A percentile compares a stretch with the other conserved stretches of the same genome.
These are phyloP conservation scores for Funneliformis mosseae DNA, from an alignment of 192 early-diverging fungal species.

Conservation along the genomic window DNA sequence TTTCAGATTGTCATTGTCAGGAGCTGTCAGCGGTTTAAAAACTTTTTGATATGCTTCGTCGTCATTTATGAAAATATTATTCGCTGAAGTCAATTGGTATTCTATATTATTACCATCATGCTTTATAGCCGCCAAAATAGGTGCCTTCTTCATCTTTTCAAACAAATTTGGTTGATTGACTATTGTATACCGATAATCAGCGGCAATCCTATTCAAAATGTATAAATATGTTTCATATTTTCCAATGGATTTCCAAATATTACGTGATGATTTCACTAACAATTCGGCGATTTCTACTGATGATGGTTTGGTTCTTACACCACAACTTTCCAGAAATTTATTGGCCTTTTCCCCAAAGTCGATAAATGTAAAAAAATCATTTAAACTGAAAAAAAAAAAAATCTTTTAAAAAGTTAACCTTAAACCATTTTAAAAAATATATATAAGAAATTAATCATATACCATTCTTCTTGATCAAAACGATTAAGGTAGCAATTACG, in stretches of 20 bases:
- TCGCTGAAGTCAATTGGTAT: constrained; percentile 66
- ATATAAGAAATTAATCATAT: neutral
- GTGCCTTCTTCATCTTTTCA: constrained; percentile 57
- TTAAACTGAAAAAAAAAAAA: constrained; percentile 56
- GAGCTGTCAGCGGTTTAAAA: constrained; percentile 73
- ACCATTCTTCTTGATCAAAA: constrained; percentile 16
- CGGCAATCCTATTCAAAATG: constrained; percentile 77
- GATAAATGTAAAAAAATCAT: constrained; percentile 57
- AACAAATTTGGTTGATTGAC: no score
- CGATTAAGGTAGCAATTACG: constrained; percentile 1
- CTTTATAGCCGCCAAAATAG: constrained; percentile 67
- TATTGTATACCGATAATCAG: no score
- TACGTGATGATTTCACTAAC: constrained; percentile 59
- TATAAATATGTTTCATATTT: constrained; percentile 60
- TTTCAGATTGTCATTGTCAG: constrained; percentile 73
- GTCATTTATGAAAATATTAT: constrained; percentile 79
- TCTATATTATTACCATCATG: constrained; percentile 42
- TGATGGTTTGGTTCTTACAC: constrained; percentile 80
- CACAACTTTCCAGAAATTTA: constrained; percentile 78
- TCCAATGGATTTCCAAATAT: constrained; percentile 61
- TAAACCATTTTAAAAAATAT: neutral
- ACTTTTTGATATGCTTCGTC: constrained; percentile 71
- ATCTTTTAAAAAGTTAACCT: neutral
- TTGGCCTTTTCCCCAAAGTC: constrained; percentile 77
- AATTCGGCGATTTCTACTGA: constrained; percentile 69